Conservation (phyloP, 768 basidiomycete genomes). For the Amanita inopinata region DNA sequence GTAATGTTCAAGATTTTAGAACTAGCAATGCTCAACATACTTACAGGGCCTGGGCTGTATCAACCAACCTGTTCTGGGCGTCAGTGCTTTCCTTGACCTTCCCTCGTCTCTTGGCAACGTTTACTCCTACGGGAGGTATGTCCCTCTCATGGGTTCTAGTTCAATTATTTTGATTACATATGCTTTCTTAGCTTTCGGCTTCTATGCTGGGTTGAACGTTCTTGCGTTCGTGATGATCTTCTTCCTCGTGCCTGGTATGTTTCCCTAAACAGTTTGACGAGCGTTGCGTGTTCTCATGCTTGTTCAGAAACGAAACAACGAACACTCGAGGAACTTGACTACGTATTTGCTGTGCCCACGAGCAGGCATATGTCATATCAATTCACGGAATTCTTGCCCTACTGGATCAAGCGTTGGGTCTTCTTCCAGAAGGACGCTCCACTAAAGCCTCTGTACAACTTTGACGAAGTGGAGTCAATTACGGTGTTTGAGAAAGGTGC, state of each 20-base stretch:
- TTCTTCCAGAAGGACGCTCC: slow-evolving; percentile 26
- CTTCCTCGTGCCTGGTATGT: slow-evolving; percentile 42
- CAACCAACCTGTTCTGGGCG: slow-evolving; percentile 42
- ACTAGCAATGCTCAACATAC: slow-evolving; percentile 17
- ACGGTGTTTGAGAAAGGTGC: slow-evolving; percentile 34
- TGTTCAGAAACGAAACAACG: slow-evolving; percentile 39
- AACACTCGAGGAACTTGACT: slow-evolving; percentile 41
- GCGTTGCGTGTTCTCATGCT: background rate
- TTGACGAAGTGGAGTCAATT: slow-evolving; percentile 37
- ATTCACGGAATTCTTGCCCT: slow-evolving; percentile 33
- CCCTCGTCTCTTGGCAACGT: slow-evolving; percentile 42
- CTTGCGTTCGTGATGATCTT: slow-evolving; percentile 46
- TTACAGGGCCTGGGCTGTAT: slow-evolving; percentile 43
- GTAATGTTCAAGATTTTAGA: slow-evolving; percentile 19
- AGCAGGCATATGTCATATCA: slow-evolving; percentile 36
- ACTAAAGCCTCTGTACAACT: slow-evolving; percentile 40
- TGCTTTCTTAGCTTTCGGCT: slow-evolving; percentile 36
- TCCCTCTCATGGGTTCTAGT: slow-evolving; percentile 12
- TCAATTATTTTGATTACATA: background rate
- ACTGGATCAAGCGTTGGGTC: slow-evolving; percentile 39
- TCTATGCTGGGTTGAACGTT: slow-evolving; percentile 45
- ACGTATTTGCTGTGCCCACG: slow-evolving; percentile 44
- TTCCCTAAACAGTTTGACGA: background rate
- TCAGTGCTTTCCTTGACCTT: slow-evolving; percentile 48
- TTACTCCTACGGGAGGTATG: slow-evolving; percentile 30